Base-by-base conservation (phyloP, 2,329 filamentous ascomycete species). In the Trichoderma lentiforme region DNA sequence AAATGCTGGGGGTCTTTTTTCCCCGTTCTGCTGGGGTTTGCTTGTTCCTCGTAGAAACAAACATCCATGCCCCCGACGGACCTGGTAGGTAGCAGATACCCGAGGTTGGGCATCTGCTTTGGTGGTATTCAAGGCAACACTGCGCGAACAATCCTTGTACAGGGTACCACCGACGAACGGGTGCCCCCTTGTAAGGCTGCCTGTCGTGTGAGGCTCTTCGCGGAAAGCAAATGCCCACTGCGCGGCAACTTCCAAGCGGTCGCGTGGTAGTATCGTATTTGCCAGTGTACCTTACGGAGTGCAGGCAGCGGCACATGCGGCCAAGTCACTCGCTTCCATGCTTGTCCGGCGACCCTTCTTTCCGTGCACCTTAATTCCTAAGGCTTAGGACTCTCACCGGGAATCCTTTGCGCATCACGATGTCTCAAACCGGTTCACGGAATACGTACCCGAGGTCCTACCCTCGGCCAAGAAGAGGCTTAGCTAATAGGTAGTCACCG, bases 151-250 rank as follows among this genome's bases (percentile, higher is more conserved):
- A 15, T 32, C 26, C 26, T 30, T 58, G 36, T 64, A 30, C 30
- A 21, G 28, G 3, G 28, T 60, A 58, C 56, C 26, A 30, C 4
- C 28, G 12, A 43, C 43, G 28, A 32, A 24, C 26, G 21, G 51
- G 14, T 24, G 32, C 12, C n/a, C 51, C 51, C 18, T 67, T 18
- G 51, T 57, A 67, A 53, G 64, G 51, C 32, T 67, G 30, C 64
- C 64, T 58, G 51, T 43, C 51, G 26, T 1, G 32, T 67, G 64
- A 67, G 64, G 64, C 64, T 67, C 64, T 67, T 51, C 53, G 53
- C 7, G 24, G 64, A 21, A 5, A 32, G 30, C 34, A 18, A 28
- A 26, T 14, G n/a, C 47, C 43, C 43, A 47, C 43, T 11, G 43
- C 43, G 18, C 43, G 43, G 43, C 43, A 47, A 47, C 43, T 47